Conservation (phyloP, 1,284 basidiomycete genomes). For the Cryptococcus amylolentus region DNA sequence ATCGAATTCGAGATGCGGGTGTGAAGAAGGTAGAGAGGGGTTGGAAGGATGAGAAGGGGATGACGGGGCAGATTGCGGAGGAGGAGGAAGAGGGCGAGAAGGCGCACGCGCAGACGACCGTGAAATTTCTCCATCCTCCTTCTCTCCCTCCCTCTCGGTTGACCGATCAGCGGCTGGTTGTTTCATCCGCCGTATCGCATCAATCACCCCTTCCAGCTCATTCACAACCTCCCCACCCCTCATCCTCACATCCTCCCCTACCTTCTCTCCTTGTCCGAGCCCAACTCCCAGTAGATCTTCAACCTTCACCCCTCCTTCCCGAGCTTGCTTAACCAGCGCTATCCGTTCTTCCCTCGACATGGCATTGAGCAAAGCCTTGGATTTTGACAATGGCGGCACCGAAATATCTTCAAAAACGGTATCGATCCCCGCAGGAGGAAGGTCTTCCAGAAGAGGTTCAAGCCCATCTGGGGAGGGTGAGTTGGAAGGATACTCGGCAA, state of each 20-base stretch:
- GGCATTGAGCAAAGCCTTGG: conserved; percentile 7
- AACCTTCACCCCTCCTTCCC: conserved; percentile 28
- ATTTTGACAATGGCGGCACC: background rate
- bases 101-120: background rate
- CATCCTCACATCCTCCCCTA: conserved; percentile 9
- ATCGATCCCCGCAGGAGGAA: conserved; percentile 35
- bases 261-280: background rate
- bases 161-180: conserved; percentile 10
- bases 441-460: conserved; percentile 7
- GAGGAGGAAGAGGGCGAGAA: background rate
- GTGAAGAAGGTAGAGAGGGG: background rate
- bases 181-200: conserved; percentile 34
- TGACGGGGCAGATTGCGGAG: background rate
- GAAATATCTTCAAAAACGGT: conserved; percentile 29
- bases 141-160: background rate
- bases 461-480: conserved; percentile 1
- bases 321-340: conserved; percentile 25
- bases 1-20: conserved; percentile 4
- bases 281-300: conserved; percentile 3
- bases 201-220: conserved; percentile 43
- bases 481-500: background rate
- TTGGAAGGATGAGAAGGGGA: background rate
- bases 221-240: conserved; percentile 32
- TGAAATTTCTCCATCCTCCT: background rate
- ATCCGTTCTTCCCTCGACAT: conserved; percentile 39